These are phyloP conservation scores for Aspergillus nomiae DNA, from an alignment of 2,329 filamentous ascomycete species.

Conservation along the genomic window DNA sequence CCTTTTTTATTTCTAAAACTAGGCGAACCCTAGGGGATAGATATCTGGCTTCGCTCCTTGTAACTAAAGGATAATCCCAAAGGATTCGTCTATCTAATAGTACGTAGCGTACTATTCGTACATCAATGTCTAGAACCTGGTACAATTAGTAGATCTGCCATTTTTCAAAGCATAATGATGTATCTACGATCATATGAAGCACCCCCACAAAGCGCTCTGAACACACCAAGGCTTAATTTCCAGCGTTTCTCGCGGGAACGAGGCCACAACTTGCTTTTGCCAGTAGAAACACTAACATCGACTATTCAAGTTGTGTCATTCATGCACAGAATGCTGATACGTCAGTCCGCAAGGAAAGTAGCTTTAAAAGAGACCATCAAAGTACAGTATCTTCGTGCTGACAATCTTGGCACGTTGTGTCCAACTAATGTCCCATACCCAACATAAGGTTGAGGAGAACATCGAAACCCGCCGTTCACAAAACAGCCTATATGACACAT, in stretches of 20 bases:
- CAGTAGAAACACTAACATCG: background rate
- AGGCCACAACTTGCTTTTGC: background rate
- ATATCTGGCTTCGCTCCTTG: background rate
- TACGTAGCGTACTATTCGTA: no score
- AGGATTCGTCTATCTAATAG: no score
- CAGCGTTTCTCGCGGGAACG: background rate
- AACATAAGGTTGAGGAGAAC: background rate
- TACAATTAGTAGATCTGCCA: background rate
- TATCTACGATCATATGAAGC: background rate
- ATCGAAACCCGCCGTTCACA: background rate
- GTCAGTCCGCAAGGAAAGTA: no score
- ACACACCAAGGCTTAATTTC: background rate
- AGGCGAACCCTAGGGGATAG: background rate
- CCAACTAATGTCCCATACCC: background rate
- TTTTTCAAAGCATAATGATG: background rate
- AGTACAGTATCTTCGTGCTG: background rate
- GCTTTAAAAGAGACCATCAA: background rate
- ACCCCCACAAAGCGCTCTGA: background rate
- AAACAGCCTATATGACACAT: background rate
- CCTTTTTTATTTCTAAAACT: background rate
- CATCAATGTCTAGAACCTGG: background rate
- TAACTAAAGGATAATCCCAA: background rate
- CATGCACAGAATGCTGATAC: no score
- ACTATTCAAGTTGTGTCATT: no score
- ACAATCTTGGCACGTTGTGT: background rate